Evolutionary conservation across 805 yeast genomes (phyloP).

Genomic region (Ogataea ganodermae): DNA sequence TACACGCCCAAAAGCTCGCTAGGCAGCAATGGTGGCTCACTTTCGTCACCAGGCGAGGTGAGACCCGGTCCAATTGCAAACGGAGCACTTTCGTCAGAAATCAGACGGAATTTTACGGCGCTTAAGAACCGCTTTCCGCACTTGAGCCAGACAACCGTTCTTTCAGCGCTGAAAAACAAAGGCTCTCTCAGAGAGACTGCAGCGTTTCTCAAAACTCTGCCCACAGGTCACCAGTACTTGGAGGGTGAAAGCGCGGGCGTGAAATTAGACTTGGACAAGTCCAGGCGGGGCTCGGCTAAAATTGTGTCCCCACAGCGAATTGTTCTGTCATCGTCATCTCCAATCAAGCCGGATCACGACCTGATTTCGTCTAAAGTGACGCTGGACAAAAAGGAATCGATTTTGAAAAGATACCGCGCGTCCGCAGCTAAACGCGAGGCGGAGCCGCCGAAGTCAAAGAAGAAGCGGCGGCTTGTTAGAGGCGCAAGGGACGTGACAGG

Average conservation of each 20-base stretch:
- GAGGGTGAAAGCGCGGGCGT: slow-evolving; percentile 6
- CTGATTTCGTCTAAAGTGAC: slow-evolving; percentile 33
- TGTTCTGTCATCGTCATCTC: slow-evolving; percentile 23
- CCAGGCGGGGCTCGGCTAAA: slow-evolving; percentile 15
- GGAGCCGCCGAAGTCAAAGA: slow-evolving; percentile 26
- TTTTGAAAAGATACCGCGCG: slow-evolving; percentile 28
- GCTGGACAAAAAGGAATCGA: slow-evolving; percentile 21
- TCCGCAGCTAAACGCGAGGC: slow-evolving; percentile 2
- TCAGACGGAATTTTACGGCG: slow-evolving; percentile 32
- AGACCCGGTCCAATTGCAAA: slow-evolving; percentile 10
- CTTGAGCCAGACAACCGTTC: slow-evolving; percentile 32
- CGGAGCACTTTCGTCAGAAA: slow-evolving; percentile 25
- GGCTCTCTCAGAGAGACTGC: slow-evolving; percentile 37
- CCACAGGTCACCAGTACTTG: slow-evolving; percentile 13
- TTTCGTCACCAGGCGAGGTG: slow-evolving; percentile 5
- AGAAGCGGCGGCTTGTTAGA: slow-evolving; percentile 27
- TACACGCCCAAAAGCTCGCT: slow-evolving; percentile 29
- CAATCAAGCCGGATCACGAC: slow-evolving; percentile 22
- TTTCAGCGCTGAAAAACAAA: slow-evolving; percentile 33
- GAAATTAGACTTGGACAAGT: slow-evolving; percentile 2
- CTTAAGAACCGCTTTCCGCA: slow-evolving; percentile 37
- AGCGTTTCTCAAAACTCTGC: slow-evolving; percentile 28
- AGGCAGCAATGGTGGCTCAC: background rate
- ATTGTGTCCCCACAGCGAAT: slow-evolving; percentile 15
- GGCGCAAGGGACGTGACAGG: slow-evolving; percentile 33